phyloP scores from a whole-genome alignment of 495 filamentous ascomycete genomes.

The Baudoinia panamericana region DNA sequence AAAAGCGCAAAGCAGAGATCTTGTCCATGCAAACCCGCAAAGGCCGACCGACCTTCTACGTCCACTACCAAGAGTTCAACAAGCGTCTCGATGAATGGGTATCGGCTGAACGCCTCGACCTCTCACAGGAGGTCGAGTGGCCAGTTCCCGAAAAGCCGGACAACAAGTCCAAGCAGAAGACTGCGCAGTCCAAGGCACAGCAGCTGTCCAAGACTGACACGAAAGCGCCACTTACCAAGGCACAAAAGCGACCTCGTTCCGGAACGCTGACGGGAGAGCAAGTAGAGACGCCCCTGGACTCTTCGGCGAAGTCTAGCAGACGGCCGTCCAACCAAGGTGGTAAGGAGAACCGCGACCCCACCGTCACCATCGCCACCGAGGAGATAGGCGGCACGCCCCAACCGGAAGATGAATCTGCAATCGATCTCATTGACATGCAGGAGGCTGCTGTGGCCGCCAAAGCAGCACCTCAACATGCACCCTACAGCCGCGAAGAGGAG shows the following conservation, averaged over 20 bases:
- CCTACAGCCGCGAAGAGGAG: slow-evolving; percentile 78
- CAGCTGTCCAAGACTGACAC: slow-evolving; percentile 19
- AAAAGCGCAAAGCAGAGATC: slow-evolving; percentile 83
- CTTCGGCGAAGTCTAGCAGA: slow-evolving; percentile 8
- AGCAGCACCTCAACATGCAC: slow-evolving; percentile 34
- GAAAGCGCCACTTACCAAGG: slow-evolving; percentile 30
- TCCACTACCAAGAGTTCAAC: slow-evolving; percentile 98
- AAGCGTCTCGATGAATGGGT: slow-evolving; percentile 99
- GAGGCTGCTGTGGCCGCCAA: slow-evolving; percentile 44
- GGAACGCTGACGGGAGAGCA: slow-evolving; percentile 38
- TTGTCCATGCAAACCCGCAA: slow-evolving; percentile 75
- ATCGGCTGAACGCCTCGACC: slow-evolving; percentile 63
- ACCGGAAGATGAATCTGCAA: slow-evolving; percentile 43
- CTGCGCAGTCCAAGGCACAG: slow-evolving; percentile 23
- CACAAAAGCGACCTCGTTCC: slow-evolving; percentile 42
- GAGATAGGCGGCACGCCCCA: slow-evolving; percentile 40
- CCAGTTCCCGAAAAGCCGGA: slow-evolving; percentile 56
- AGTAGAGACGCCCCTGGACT: slow-evolving; percentile 43
- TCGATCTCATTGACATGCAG: slow-evolving; percentile 51
- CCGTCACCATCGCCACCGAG: slow-evolving; percentile 38
- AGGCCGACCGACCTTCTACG: slow-evolving; percentile 75
- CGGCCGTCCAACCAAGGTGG: slow-evolving; percentile 47
- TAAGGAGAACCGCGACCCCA: slow-evolving; percentile 48
- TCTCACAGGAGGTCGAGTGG: slow-evolving; percentile 65
- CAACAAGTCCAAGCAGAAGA: slow-evolving; percentile 43